These are phyloP conservation scores for Oryza punctata DNA, from an alignment of 176 grass and related monocot species.

Conservation along the genomic window DNA sequence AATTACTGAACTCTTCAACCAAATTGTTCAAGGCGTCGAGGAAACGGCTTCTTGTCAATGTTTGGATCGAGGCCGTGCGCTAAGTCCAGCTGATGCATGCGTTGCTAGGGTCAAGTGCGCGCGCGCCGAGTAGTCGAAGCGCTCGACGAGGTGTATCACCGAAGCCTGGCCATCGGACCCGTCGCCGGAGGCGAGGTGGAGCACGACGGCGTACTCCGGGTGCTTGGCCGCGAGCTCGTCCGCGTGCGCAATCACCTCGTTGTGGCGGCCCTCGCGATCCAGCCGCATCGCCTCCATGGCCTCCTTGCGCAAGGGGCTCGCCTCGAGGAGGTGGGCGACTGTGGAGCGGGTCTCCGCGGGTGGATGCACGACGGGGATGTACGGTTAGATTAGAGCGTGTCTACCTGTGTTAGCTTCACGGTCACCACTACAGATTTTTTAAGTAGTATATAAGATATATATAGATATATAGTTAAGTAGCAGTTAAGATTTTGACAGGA, in stretches of 20 bases:
- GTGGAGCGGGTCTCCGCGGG: too few species aligned
- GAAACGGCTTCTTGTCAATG: neutral
- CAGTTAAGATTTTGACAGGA: too few species aligned
- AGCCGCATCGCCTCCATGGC: neutral
- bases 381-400: too few species aligned
- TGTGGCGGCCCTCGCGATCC: neutral
- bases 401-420: too few species aligned
- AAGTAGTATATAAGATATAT: too few species aligned
- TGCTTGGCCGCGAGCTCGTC: neutral
- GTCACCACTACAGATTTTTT: too few species aligned
- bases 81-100: neutral
- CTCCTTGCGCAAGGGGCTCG: neutral
- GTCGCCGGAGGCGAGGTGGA: neutral
- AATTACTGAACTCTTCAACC: neutral
- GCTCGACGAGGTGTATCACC: neutral
- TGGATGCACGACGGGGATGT: too few species aligned
- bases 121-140: neutral
- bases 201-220: neutral
- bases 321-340: neutral
- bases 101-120: neutral
- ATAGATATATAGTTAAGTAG: too few species aligned
- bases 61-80: neutral
- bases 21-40: neutral
- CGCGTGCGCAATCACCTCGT: neutral
- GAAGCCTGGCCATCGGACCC: neutral